Evolutionary conservation across 169 alveolate genomes (phyloP).

Genomic region (Cryptosporidium ubiquitum): DNA sequence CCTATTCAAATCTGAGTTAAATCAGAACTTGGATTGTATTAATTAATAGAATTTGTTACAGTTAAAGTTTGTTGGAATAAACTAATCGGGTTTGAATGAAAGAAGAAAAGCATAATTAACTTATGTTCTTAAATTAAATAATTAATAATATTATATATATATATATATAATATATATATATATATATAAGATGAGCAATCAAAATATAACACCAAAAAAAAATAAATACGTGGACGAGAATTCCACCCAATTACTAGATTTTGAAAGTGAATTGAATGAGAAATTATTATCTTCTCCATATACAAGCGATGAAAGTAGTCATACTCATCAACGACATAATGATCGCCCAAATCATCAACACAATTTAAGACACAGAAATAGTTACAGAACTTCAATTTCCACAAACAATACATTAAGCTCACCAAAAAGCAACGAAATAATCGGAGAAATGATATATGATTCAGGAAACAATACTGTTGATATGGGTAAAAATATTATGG

Average conservation of each 20-base stretch:
- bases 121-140: neutral
- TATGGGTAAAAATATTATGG: neutral
- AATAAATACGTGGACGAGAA: neutral
- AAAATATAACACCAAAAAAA: neutral
- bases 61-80: neutral
- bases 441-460: conserved; percentile 15
- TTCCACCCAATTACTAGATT: neutral
- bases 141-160: neutral
- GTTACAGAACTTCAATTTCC: conserved; percentile 43
- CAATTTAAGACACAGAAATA: conserved; percentile 9
- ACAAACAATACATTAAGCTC: conserved; percentile 63
- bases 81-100: neutral
- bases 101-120: neutral
- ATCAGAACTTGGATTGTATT: neutral
- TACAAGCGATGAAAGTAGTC: conserved; percentile 16
- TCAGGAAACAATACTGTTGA: neutral
- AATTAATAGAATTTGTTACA: neutral
- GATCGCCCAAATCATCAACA: neutral
- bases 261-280: conserved; percentile 6
- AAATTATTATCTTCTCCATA: conserved; percentile 34
- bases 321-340: neutral
- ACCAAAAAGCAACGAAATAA: conserved; percentile 37
- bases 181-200: neutral
- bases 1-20: neutral
- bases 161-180: neutral